Conservation (phyloP, 1,284 basidiomycete species). For the Pisolithus thermaeus region DNA sequence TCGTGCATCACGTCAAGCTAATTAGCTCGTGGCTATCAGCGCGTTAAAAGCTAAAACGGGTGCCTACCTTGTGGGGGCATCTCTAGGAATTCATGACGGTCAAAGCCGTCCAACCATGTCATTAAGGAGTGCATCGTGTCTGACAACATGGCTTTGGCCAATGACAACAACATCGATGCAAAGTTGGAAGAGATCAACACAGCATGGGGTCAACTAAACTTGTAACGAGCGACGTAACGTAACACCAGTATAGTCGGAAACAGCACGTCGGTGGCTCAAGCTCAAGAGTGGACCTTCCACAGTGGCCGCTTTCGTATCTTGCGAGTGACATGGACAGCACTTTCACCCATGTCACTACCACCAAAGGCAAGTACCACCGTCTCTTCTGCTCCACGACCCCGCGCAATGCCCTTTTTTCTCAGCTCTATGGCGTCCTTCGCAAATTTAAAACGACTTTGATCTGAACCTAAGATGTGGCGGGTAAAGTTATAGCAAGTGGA, state of each 20-base stretch:
- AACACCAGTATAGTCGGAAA: constrained; percentile 16
- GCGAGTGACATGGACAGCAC: constrained; percentile 78
- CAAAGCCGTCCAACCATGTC: no score
- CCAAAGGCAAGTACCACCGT: constrained; percentile 84
- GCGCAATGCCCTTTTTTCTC: constrained; percentile 63
- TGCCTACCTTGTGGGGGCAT: constrained; percentile 18
- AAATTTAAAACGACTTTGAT: constrained; percentile 83
- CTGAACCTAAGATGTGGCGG: constrained; percentile 48
- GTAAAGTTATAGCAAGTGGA: constrained; percentile 6
- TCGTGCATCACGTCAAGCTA: constrained; percentile 8
- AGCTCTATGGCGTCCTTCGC: constrained; percentile 82
- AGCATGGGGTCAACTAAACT: constrained; percentile 14
- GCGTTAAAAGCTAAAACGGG: constrained; percentile 23
- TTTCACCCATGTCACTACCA: constrained; percentile 59
- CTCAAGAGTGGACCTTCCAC: constrained; percentile 77
- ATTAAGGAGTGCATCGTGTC: no score
- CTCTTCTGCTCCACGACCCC: constrained; percentile 64
- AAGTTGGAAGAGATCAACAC: not conserved
- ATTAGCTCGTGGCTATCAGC: constrained; percentile 17
- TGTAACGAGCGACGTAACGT: constrained; percentile 21
- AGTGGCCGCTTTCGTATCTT: constrained; percentile 77
- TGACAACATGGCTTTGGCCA: not conserved
- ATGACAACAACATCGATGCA: not conserved
- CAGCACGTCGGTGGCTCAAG: constrained; percentile 16
- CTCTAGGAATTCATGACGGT: not conserved